These are phyloP conservation scores for Phytophthora colocasiae DNA, from an alignment of 352 stramenopile genomes.

Conservation along the genomic window DNA sequence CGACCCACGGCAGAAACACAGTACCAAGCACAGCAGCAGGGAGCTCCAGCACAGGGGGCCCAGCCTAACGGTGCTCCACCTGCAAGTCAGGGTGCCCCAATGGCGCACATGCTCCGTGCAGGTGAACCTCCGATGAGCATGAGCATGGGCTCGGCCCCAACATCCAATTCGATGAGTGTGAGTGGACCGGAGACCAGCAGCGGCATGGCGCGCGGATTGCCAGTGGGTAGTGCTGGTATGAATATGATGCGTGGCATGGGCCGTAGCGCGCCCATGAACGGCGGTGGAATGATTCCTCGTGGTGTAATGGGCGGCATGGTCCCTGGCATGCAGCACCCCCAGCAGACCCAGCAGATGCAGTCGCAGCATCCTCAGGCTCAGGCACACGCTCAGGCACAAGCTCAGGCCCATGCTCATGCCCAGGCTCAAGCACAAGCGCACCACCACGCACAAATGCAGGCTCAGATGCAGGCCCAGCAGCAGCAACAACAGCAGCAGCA, in stretches of 20 bases:
- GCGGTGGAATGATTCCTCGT: constrained; percentile 68
- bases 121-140: constrained; percentile 57
- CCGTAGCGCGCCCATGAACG: constrained; percentile 62
- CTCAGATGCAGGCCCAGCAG: constrained; percentile 69
- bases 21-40: constrained; percentile 61
- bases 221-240: constrained; percentile 58
- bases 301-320: constrained; percentile 73
- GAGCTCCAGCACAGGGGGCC: constrained; percentile 31
- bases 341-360: constrained; percentile 60
- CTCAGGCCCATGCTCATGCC: constrained; percentile 65
- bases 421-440: constrained; percentile 68
- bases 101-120: constrained; percentile 62
- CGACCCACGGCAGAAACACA: constrained; percentile 66
- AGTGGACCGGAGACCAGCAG: constrained; percentile 55
- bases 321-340: constrained; percentile 72
- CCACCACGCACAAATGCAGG: constrained; percentile 67
- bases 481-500: constrained; percentile 74
- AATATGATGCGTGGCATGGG: constrained; percentile 77
- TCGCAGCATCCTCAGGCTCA: constrained; percentile 68
- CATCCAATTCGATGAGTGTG: constrained; percentile 44
- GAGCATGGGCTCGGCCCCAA: constrained; percentile 55
- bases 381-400: constrained; percentile 60
- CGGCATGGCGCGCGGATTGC: constrained; percentile 53
- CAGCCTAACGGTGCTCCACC: constrained; percentile 39
- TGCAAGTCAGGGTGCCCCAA: constrained; percentile 48